Base-by-base conservation (phyloP, 2,329 filamentous ascomycete genomes). In the Diaporthe batatas region DNA sequence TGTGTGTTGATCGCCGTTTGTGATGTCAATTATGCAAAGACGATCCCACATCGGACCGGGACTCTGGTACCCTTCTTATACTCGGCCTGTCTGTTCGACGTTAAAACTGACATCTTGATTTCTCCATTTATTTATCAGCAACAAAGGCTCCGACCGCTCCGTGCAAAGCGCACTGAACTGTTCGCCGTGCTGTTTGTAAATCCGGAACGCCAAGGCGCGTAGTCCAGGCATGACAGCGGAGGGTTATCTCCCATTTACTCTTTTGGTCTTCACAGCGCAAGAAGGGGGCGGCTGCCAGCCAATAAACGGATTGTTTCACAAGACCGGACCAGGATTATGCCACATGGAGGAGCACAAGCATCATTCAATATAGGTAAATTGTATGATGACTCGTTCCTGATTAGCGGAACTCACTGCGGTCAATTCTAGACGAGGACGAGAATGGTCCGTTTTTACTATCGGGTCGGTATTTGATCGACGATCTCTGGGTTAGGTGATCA, bases 131-230 rank as follows among this genome's bases (percentile, higher is more conserved):
- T 67, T 18, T n/a, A n/a, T 16, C 21, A 23, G 12, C 12, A 29
- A 25, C n/a, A 23, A n/a, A 32, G 44, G 32, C 21, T n/a, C 32
- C 36, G 62, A 51, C 34, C 44, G 25, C 16, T 12, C 8, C 29
- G 23, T 12, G n/a, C n/a, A 23, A 47, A 53, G 32, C 10, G 47
- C 62, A 67, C 62, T 18, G 62, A 67, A 34, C 47, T 16, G 21
- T 36, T 57, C 54, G 11, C 54, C 12, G 29, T 14, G n/a, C n/a
- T 25, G 29, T 23, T 39, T 67, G 62, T 67, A 53, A 67, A 67
- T n/a, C 53, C 47, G 62, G 62, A 67, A 67, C 47, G 62, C 62
- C 62, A 67, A 67, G 62, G 32, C 62, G 62, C 29, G n/a, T 49
- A 34, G 44, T 67, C 32, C 62, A 67, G 8, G 14, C 36, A n/a